A percentile compares a stretch with the other conserved stretches of the same genome.
phyloP scores from a whole-genome alignment of 1,139 yeast genomes.

The Wickerhamomyces sp. region DNA sequence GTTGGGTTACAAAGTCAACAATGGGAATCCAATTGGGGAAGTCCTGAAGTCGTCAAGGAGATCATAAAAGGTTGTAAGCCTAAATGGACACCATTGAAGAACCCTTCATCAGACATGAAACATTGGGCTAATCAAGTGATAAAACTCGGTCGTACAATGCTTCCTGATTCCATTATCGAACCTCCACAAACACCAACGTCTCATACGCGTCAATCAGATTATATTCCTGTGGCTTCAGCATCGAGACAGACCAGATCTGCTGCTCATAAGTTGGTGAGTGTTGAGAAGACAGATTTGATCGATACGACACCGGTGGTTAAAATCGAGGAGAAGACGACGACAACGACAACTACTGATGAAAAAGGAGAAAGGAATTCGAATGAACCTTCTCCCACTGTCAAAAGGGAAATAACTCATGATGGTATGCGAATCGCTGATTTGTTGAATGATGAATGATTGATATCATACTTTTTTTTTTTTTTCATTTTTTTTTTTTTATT shows the following conservation, averaged over 20 bases:
- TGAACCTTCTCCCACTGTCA: too few relatives aligned
- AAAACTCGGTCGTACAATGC: constrained; percentile 60
- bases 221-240: constrained; percentile 1
- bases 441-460: too few relatives aligned
- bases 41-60: constrained; percentile 59
- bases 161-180: constrained; percentile 38
- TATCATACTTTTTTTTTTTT: too few relatives aligned
- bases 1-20: constrained; percentile 55
- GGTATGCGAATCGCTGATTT: too few relatives aligned
- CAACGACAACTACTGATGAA: too few relatives aligned
- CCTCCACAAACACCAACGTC: constrained; percentile 6
- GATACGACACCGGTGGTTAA: background rate
- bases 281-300: constrained; percentile 4
- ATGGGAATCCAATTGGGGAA: constrained; percentile 65
- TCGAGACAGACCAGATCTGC: constrained; percentile 16
- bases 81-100: constrained; percentile 56
- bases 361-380: too few relatives aligned
- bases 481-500: too few relatives aligned
- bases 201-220: background rate
- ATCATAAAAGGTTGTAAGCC: constrained; percentile 66
- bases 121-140: constrained; percentile 69
- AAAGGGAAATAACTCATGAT: too few relatives aligned
- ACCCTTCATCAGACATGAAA: constrained; percentile 39
- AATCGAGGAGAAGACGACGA: too few relatives aligned
- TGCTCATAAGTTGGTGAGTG: constrained; percentile 10